Conservation (phyloP, 768 basidiomycete genomes). For the Mycena albidolilacea region DNA sequence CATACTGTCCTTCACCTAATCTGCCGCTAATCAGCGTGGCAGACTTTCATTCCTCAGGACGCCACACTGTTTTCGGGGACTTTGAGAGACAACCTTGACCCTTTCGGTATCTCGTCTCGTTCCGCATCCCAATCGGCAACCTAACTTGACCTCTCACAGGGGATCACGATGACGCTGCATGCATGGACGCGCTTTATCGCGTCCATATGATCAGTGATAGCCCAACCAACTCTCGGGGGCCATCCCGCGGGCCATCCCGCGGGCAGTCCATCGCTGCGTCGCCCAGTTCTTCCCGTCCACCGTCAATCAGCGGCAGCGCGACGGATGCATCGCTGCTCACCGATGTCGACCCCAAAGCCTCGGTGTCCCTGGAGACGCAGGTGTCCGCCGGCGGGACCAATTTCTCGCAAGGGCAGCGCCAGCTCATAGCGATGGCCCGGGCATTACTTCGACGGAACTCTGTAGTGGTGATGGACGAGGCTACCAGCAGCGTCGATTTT, state of each 20-base stretch:
- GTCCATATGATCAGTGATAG: conserved; percentile 80
- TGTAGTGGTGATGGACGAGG: conserved; percentile 88
- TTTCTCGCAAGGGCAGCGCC: conserved; percentile 93
- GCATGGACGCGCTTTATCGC: conserved; percentile 83
- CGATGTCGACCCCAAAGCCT: conserved; percentile 69
- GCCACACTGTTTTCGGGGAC: conserved; percentile 76
- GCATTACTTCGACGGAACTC: conserved; percentile 81
- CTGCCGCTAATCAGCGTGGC: neutral
- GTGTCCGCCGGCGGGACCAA: conserved; percentile 91
- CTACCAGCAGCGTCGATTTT: conserved; percentile 61
- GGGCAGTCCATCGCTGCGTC: conserved; percentile 51
- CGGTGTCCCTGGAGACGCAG: conserved; percentile 79
- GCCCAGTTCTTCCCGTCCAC: conserved; percentile 56
- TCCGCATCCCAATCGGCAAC: neutral
- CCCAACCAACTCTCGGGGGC: conserved; percentile 54
- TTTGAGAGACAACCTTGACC: conserved; percentile 38
- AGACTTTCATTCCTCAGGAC: conserved; percentile 68
- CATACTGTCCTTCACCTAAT: neutral
- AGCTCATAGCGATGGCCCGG: conserved; percentile 89
- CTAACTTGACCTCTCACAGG: conserved; percentile 5
- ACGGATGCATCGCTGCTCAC: conserved; percentile 60
- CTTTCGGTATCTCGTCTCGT: conserved; percentile 14
- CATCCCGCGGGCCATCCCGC: conserved; percentile 62
- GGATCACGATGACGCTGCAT: conserved; percentile 86
- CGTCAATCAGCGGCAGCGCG: conserved; percentile 56